phyloP scores from a whole-genome alignment of 768 basidiomycete species.

The Naganishia antarctica region DNA sequence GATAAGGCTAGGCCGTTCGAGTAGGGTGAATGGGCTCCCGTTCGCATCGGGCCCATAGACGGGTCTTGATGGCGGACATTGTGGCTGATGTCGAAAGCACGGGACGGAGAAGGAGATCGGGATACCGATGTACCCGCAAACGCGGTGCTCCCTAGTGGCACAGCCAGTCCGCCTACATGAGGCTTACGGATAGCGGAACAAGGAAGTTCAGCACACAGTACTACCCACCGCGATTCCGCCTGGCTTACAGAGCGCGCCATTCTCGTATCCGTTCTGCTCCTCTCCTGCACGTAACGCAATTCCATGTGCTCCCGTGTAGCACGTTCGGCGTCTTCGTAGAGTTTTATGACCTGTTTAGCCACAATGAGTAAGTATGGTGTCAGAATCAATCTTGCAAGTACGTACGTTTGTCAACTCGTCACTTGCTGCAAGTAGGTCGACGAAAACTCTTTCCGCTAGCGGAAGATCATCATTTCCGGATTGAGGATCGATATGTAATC shows the following conservation, averaged over 20 bases:
- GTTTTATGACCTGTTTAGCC: conserved; percentile 54
- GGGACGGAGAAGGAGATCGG: conserved; percentile 20
- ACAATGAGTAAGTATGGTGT: neutral
- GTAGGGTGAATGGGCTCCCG: conserved; percentile 7
- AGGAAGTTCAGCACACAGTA: neutral
- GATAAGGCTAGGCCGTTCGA: neutral
- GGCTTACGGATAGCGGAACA: neutral
- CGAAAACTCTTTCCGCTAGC: conserved; percentile 73
- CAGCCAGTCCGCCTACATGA: neutral
- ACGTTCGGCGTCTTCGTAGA: conserved; percentile 72
- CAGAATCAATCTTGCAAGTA: neutral
- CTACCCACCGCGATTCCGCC: neutral
- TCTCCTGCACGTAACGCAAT: conserved; percentile 62
- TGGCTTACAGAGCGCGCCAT: conserved; percentile 61
- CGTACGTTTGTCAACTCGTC: conserved; percentile 58
- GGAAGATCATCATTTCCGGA: conserved; percentile 30
- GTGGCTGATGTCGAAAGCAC: neutral
- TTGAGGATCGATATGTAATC: conserved; percentile 1
- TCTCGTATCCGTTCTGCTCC: conserved; percentile 64
- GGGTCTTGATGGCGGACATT: neutral
- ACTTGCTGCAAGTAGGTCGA: conserved; percentile 67
- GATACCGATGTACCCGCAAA: conserved; percentile 9
- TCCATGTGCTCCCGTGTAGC: conserved; percentile 58
- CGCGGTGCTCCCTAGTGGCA: neutral
- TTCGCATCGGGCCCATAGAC: neutral